These are phyloP conservation scores for Coniosporium tulheliwenetii DNA, from an alignment of 2,329 filamentous ascomycete genomes.

Conservation along the genomic window DNA sequence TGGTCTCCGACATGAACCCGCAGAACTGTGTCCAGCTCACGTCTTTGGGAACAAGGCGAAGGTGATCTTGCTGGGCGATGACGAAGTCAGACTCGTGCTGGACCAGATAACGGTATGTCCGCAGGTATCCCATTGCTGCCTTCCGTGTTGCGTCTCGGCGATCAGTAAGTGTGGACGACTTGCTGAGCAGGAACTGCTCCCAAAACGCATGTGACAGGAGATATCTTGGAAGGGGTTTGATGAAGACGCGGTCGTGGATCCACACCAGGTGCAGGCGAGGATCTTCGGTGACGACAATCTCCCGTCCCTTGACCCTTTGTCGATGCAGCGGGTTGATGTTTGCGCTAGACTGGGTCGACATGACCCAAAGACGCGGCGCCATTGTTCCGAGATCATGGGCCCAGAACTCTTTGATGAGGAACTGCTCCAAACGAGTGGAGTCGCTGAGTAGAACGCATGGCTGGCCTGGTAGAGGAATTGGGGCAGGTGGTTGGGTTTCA, in stretches of 20 bases:
- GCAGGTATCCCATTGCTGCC: conserved; percentile 19
- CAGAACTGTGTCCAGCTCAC: conserved; percentile 9
- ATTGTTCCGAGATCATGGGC: conserved; percentile 10
- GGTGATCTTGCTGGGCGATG: too few species aligned
- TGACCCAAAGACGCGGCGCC: conserved; percentile 8
- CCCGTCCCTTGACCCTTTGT: conserved; percentile 20
- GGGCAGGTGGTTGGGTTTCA: too few species aligned
- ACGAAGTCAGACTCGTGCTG: conserved; percentile 14
- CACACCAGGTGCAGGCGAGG: too few species aligned
- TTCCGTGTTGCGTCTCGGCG: conserved; percentile 5
- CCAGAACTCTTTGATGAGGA: too few species aligned
- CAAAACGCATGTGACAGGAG: conserved; percentile 9
- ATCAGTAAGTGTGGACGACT: conserved; percentile 2
- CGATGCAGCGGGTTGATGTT: conserved; percentile 15
- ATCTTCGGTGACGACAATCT: conserved; percentile 24
- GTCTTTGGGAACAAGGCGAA: conserved; percentile 12
- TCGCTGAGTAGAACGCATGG: too few species aligned
- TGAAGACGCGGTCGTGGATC: conserved; percentile 22
- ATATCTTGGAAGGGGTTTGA: conserved; percentile 27
- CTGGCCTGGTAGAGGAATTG: too few species aligned
- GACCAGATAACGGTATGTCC: conserved; percentile 20
- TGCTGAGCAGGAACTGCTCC: conserved; percentile 3
- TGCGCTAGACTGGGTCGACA: conserved; percentile 5
- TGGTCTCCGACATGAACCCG: too few species aligned
- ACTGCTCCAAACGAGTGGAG: too few species aligned